phyloP scores from a whole-genome alignment of 345 rosid genomes.

The Isatis tinctoria region DNA sequence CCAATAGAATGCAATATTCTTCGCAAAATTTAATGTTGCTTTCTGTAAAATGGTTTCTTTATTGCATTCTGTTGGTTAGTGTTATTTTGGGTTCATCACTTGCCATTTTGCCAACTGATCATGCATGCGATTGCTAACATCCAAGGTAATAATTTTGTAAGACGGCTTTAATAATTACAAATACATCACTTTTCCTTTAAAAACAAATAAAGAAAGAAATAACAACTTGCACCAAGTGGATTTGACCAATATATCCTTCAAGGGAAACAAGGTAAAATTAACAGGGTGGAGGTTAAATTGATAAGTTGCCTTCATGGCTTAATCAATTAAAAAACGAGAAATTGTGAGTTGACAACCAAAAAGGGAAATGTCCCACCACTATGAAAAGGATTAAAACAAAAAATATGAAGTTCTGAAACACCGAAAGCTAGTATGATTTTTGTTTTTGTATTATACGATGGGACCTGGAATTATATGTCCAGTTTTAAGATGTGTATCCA shows the following conservation, averaged over 20 bases:
- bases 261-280: neutral
- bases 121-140: constrained; percentile 17
- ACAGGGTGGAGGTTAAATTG: neutral
- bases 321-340: neutral
- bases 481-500: neutral
- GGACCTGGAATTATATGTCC: constrained; percentile 4
- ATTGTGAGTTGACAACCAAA: neutral
- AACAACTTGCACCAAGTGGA: constrained; percentile 8
- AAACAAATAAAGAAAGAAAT: neutral
- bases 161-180: neutral
- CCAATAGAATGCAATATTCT: constrained; percentile 21
- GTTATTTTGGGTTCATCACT: neutral
- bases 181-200: neutral
- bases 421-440: neutral
- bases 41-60: neutral
- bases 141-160: neutral
- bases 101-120: neutral
- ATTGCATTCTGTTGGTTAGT: neutral
- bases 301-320: neutral
- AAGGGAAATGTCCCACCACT: neutral
- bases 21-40: constrained; percentile 12
- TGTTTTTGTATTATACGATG: constrained; percentile 14
- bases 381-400: neutral
- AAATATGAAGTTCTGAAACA: neutral
- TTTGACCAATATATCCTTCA: neutral